These are phyloP conservation scores for Phoma sp. DNA, from an alignment of 2,329 filamentous ascomycete species.

Conservation along the genomic window DNA sequence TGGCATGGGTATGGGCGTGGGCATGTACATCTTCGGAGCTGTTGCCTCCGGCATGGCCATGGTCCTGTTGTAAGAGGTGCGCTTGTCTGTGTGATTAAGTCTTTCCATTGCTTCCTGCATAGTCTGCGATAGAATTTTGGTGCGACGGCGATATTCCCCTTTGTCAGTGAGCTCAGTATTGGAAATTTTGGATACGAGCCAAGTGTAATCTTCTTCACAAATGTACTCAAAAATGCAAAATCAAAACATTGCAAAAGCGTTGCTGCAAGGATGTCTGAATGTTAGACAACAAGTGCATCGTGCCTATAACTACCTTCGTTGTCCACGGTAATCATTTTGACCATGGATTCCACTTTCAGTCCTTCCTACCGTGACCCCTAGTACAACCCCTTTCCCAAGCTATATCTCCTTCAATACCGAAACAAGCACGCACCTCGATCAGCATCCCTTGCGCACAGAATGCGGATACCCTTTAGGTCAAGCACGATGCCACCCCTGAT, in stretches of 20 bases:
- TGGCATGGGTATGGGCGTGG: constrained; percentile 55
- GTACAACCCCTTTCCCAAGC: too few relatives aligned
- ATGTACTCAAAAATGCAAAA: constrained; percentile 9
- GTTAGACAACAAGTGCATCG: too few relatives aligned
- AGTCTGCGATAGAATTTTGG: constrained; percentile 9
- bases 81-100: neutral
- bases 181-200: neutral
- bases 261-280: too few relatives aligned
- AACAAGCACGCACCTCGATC: neutral
- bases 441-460: neutral
- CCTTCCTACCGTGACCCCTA: too few relatives aligned
- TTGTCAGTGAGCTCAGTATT: constrained; percentile 8
- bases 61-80: constrained; percentile 56
- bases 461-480: neutral
- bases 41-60: constrained; percentile 60
- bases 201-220: constrained; percentile 5
- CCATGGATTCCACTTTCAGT: too few relatives aligned
- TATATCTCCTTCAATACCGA: neutral
- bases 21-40: constrained; percentile 57
- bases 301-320: too few relatives aligned
- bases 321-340: too few relatives aligned
- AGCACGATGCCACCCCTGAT: neutral
- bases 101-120: constrained; percentile 7
- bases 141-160: constrained; percentile 14
- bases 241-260: constrained; percentile 9